Evolutionary conservation across 371 early-diverging fungal species (phyloP), one percentile per base, ranked within the genome.

Genomic region (Actinomortierella ambigua): DNA sequence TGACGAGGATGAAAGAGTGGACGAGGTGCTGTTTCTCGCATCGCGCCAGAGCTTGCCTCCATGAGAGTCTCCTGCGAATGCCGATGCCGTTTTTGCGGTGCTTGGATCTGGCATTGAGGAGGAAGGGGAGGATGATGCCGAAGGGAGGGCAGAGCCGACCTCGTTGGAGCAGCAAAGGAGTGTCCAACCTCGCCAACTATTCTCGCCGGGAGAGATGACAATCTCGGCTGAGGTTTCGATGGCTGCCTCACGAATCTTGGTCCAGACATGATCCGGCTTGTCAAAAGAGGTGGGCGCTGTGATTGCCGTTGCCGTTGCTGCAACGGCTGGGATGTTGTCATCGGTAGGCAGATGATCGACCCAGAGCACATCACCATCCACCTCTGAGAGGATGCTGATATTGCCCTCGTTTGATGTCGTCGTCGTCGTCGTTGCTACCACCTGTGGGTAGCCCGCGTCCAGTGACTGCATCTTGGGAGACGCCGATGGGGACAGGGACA

Each of bases 161-260:
- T 70, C 71, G n/a, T 65, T 65, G 3, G 65, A 65, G 22, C 66
- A 65, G 28, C 71, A 87, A 24, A 85, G 58, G 48, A 89, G 66
- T 1, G 88, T 87, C 88, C 87, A 89, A 2, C 89, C 89, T 41
- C 64, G 65, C 39, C 84, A 66, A 44, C 61, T 54, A 7, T 63
- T 66, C 56, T 89, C 89, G 44, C 85, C 83, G 24, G 86, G 85
- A 14, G 82, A 75, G 48, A 89, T 81, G 2, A 88, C 87, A 52
- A 89, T 88, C 43, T 76, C 82, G 58, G 81, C 71, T 7, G 71
- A 65, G 0, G 71, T 65, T 40, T 70, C 71, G 44, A 70, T 70
- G 5, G 71, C 71, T 9, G 62, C 65, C 55, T 70, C 71, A 7
- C 71, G 57, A 52, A 70, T 61, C 28, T 55, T 61, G 59, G 65